Evolutionary conservation across 768 basidiomycete species (phyloP), one percentile per base, ranked within the genome.

Genomic region (Neoboletus brunneissimus): DNA sequence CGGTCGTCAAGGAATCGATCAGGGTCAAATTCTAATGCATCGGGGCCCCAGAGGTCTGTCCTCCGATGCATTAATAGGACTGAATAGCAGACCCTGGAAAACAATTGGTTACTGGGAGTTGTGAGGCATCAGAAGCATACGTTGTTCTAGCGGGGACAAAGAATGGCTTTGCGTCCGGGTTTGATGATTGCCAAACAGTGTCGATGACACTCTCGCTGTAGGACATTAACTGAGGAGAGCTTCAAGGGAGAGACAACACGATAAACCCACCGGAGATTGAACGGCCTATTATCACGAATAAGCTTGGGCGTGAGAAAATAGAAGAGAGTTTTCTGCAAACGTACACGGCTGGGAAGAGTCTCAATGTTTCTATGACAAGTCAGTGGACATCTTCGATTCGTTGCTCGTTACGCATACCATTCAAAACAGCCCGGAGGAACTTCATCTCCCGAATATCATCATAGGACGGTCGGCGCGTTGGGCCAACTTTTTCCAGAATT

Each of bases 361-460:
- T 60, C 42, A 72, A 59, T 10, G 71, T 73, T 60, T 73, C 71
- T 74, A 35, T 35, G 22, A 42, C 15, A 23, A 23, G 18, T 50
- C 44, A 31, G 32, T 58, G 38, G 10, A 52, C 11, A 23, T 11
- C 35, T 29, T 31, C 1, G 9, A 25, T 27, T 37, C 7, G 2
- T 5, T 11, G 8, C 6, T 29, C 16, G 15, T 35, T 20, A n/a
- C 42, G 55, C 68, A 10, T 34, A 77, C 77, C 78, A 54, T 79
- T 78, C 34, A 79, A 67, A 25, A 78, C 75, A 27, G 80, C 78
- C 7, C 76, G 65, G 12, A 79, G 64, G 57, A 72, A 77, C 57
- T 75, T 79, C 75, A 79, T 73, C 6, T 74, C 72, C 25, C 70
- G 64, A 43, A 82, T 69, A 65, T 77, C 70, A 46, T 77, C 76